phyloP scores from a whole-genome alignment of 257 asterid genomes.

The Gentiana straminea region DNA sequence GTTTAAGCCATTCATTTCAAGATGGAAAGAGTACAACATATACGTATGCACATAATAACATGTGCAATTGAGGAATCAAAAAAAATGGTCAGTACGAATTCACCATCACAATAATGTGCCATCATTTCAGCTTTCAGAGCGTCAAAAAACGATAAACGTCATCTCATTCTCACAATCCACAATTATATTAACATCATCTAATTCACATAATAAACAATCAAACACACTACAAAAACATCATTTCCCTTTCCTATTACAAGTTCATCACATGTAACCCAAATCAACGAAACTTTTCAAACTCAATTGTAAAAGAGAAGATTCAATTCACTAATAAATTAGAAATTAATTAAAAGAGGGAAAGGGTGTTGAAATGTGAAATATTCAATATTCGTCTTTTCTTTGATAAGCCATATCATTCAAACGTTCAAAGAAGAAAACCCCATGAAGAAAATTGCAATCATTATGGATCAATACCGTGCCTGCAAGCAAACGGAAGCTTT shows the following conservation, averaged over 20 bases:
- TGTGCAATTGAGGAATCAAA: not conserved
- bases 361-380: too few relatives aligned
- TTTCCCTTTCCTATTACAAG: not conserved
- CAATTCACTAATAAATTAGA: not conserved
- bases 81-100: slow-evolving; percentile 11
- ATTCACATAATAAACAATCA: slow-evolving; percentile 4
- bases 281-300: not conserved
- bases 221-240: not conserved
- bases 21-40: too few relatives aligned
- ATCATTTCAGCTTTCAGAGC: slow-evolving; percentile 7
- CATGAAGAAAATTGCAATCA: not conserved
- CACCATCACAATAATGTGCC: slow-evolving; percentile 7
- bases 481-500: slow-evolving; percentile 85
- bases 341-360: not conserved
- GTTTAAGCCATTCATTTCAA: too few relatives aligned
- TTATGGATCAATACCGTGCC: slow-evolving; percentile 70
- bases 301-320: not conserved
- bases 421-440: too few relatives aligned
- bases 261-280: not conserved
- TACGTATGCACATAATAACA: too few relatives aligned
- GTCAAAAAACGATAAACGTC: slow-evolving; percentile 8
- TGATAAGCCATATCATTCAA: not conserved
- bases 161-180: slow-evolving; percentile 11
- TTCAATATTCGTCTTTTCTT: too few relatives aligned
- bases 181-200: slow-evolving; percentile 8